These are phyloP conservation scores for Brassica nigra DNA, from an alignment of 345 rosid genomes.

Conservation along the genomic window DNA sequence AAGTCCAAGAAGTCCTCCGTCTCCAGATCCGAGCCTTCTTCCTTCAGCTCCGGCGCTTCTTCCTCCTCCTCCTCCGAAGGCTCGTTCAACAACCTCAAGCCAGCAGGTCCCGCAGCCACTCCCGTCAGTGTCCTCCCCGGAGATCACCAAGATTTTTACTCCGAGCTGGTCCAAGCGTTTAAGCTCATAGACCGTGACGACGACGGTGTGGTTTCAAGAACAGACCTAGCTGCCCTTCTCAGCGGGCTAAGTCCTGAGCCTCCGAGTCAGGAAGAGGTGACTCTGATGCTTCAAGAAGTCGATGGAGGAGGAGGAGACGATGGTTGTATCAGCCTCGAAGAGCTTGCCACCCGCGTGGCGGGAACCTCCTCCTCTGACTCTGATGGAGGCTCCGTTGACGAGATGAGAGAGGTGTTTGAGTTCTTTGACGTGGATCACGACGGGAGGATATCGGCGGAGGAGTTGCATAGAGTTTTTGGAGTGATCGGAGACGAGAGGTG, in stretches of 20 bases:
- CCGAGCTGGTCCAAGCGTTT: slow-evolving; percentile 54
- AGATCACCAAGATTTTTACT: slow-evolving; percentile 27
- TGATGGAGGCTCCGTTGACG: slow-evolving; percentile 47
- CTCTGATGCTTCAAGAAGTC: slow-evolving; percentile 60
- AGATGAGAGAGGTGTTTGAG: slow-evolving; percentile 68
- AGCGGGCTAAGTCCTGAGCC: slow-evolving; percentile 56
- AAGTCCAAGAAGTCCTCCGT: slow-evolving; percentile 43
- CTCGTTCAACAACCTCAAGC: slow-evolving; percentile 25
- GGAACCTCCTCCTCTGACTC: slow-evolving; percentile 37
- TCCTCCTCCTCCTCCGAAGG: slow-evolving; percentile 47
- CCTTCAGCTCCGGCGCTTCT: slow-evolving; percentile 54
- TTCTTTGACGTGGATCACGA: slow-evolving; percentile 80
- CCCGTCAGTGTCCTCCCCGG: slow-evolving; percentile 74
- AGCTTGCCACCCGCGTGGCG: slow-evolving; percentile 49
- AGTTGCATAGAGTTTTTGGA: slow-evolving; percentile 52
- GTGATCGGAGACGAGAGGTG: slow-evolving; percentile 69
- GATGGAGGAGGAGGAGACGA: slow-evolving; percentile 41
- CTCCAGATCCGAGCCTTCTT: slow-evolving; percentile 64
- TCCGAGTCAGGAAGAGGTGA: slow-evolving; percentile 61
- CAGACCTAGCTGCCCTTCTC: slow-evolving; percentile 66
- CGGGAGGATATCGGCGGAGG: slow-evolving; percentile 90
- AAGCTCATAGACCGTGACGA: slow-evolving; percentile 59
- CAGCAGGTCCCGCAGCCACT: slow-evolving; percentile 36
- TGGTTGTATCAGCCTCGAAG: slow-evolving; percentile 55
- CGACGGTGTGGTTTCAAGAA: slow-evolving; percentile 56